Evolutionary conservation across 108 stramenopile species (phyloP), one percentile per base, ranked within the genome.

Genomic region (Mediolabrus comicus): DNA sequence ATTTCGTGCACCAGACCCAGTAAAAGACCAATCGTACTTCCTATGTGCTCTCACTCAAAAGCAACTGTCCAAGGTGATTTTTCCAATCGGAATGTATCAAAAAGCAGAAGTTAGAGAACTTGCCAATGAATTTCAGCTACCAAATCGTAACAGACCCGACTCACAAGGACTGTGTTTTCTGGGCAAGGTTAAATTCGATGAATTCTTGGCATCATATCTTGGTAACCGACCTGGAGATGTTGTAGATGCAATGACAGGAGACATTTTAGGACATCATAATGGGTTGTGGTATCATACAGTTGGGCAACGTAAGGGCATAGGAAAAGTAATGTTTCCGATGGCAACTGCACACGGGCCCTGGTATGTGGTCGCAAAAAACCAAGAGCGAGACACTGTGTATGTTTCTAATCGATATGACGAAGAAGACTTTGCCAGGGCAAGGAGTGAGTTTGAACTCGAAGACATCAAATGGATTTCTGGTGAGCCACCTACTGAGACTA

Each of bases 21-120:
- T 98, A 51, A 98, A 98, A 77, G 98, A 98, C 71, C 98, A 98
- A 83, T 94, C 95, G 10, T 98, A 98, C 75, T 98, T 98, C 75
- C 85, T 98, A 25, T 95, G 94, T 62, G 87, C 92, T 9, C 81
- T 98, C 58, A 82, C 87, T 32, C 96, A 97, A 75, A 75, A 74
- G 7, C 97, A 97, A 79, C 73, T 98, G 17, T 67, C 81, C 30
- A 80, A 84, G 16, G 80, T 95, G 3, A 38, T 92, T 7, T 98
- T 98, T 77, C 98, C 98, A 1, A 86, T 98, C n/a, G 98, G 98
- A 14, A 81, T 78, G 34, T 90, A 90, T 58, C 77, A 88, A 56
- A 98, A 98, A 77, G 67, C 81, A 7, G 62, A 92, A 71, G 95
- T 98, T 1, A 86, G 98, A 60, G 86, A 94, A 61, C 80, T 97